Conservation (phyloP, 1,284 basidiomycete genomes). For the Puccinia horiana region DNA sequence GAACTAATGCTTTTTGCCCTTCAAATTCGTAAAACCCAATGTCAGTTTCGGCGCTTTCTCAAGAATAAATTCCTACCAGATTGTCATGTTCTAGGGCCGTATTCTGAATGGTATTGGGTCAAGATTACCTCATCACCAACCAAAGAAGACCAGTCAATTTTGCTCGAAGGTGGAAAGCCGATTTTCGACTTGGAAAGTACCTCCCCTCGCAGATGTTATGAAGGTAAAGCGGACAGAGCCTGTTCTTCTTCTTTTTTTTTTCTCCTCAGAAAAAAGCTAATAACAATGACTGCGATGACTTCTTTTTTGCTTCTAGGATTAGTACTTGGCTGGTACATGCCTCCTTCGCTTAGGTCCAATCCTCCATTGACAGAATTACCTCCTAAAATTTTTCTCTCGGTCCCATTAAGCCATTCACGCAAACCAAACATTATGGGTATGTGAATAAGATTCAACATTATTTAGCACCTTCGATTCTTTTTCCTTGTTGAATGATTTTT, state of each 20-base stretch:
- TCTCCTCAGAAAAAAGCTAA: too few relatives aligned
- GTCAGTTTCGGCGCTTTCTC: constrained; percentile 44
- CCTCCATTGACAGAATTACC: neutral
- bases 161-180: constrained; percentile 37
- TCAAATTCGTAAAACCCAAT: neutral
- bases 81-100: constrained; percentile 41
- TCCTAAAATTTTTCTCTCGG: constrained; percentile 31
- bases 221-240: constrained; percentile 2
- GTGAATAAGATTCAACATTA: neutral
- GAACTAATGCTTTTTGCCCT: neutral
- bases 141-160: constrained; percentile 1
- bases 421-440: constrained; percentile 48
- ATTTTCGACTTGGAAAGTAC: constrained; percentile 40
- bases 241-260: neutral
- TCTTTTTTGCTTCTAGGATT: constrained; percentile 22
- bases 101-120: constrained; percentile 49
- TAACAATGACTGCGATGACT: neutral
- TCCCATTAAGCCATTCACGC: constrained; percentile 43
- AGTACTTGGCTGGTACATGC: constrained; percentile 45
- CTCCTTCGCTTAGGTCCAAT: constrained; percentile 13
- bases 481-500: neutral
- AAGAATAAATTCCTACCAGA: constrained; percentile 45
- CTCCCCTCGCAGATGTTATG: constrained; percentile 46
- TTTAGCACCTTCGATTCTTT: too few relatives aligned
- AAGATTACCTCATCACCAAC: constrained; percentile 44